A percentile compares a stretch with the other conserved stretches of the same genome.
These are phyloP conservation scores for Ogataea neopini DNA, from an alignment of 805 yeast species.

Conservation along the genomic window DNA sequence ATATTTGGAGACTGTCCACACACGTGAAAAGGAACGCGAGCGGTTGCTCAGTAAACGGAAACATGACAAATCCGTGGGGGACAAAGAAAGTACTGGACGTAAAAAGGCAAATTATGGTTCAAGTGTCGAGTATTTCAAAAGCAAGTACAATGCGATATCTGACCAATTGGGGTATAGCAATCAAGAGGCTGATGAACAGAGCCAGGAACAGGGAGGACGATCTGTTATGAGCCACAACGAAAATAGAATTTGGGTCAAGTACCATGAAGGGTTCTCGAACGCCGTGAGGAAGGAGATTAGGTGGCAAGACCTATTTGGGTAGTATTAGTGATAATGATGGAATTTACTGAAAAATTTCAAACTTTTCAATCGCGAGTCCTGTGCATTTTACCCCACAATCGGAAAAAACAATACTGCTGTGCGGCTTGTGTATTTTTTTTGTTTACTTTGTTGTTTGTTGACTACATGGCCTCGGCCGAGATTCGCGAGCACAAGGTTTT, in stretches of 20 bases:
- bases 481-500: background rate
- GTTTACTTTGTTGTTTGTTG: background rate
- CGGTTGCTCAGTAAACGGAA: slow-evolving; percentile 16
- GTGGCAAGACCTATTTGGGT: slow-evolving; percentile 65
- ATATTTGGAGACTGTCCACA: slow-evolving; percentile 10
- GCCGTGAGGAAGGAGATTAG: slow-evolving; percentile 84
- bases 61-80: slow-evolving; percentile 4
- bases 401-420: background rate
- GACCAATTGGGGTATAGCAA: slow-evolving; percentile 13
- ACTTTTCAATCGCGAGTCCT: background rate
- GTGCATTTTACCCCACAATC: slow-evolving; percentile 4
- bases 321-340: background rate
- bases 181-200: slow-evolving; percentile 12
- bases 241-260: slow-evolving; percentile 77
- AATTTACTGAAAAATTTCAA: background rate
- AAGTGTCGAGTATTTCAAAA: slow-evolving; percentile 43
- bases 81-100: slow-evolving; percentile 15
- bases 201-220: background rate
- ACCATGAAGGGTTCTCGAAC: slow-evolving; percentile 87
- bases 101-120: slow-evolving; percentile 19
- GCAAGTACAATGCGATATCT: slow-evolving; percentile 37
- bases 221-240: slow-evolving; percentile 28
- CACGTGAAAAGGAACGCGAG: slow-evolving; percentile 9
- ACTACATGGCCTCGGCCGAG: background rate
- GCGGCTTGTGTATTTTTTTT: background rate